Evolutionary conservation across 208 protist species (phyloP).

Genomic region (Trypanosoma rangeli): DNA sequence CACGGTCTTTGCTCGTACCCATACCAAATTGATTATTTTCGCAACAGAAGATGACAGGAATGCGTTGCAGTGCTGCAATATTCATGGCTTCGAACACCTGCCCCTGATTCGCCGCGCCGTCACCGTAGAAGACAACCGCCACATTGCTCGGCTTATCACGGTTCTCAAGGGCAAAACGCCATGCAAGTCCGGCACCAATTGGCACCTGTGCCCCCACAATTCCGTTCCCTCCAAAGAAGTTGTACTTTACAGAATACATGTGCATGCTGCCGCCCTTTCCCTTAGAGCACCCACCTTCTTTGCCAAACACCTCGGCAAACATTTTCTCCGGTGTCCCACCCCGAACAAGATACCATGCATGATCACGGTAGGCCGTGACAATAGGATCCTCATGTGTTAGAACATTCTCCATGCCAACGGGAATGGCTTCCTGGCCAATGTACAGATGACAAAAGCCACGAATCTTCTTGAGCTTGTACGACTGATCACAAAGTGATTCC

Average conservation of each 20-base stretch:
- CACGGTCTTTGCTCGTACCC: slow-evolving; percentile 94
- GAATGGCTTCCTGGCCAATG: slow-evolving; percentile 97
- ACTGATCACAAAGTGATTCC: slow-evolving; percentile 93
- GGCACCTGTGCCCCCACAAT: slow-evolving; percentile 98
- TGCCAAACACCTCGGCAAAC: slow-evolving; percentile 94
- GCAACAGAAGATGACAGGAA: slow-evolving; percentile 95
- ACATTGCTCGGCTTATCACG: slow-evolving; percentile 85
- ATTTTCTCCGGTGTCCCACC: slow-evolving; percentile 89
- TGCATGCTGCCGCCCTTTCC: slow-evolving; percentile 98
- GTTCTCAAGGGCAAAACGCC: slow-evolving; percentile 85
- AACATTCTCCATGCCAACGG: slow-evolving; percentile 92
- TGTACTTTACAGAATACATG: slow-evolving; percentile 92
- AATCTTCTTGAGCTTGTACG: slow-evolving; percentile 97
- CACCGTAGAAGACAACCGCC: slow-evolving; percentile 94
- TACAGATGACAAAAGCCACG: slow-evolving; percentile 98
- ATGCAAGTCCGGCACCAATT: slow-evolving; percentile 95
- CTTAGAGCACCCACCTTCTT: slow-evolving; percentile 84
- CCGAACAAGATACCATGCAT: slow-evolving; percentile 91
- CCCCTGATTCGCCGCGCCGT: slow-evolving; percentile 98
- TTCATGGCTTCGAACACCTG: slow-evolving; percentile 98
- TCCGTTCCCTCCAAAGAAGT: slow-evolving; percentile 98
- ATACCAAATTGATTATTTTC: slow-evolving; percentile 99
- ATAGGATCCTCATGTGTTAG: slow-evolving; percentile 91
- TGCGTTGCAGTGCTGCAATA: slow-evolving; percentile 97
- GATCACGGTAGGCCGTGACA: slow-evolving; percentile 97